Base-by-base conservation (phyloP, 2,329 filamentous ascomycete genomes). In the Diaporthe sp. region DNA sequence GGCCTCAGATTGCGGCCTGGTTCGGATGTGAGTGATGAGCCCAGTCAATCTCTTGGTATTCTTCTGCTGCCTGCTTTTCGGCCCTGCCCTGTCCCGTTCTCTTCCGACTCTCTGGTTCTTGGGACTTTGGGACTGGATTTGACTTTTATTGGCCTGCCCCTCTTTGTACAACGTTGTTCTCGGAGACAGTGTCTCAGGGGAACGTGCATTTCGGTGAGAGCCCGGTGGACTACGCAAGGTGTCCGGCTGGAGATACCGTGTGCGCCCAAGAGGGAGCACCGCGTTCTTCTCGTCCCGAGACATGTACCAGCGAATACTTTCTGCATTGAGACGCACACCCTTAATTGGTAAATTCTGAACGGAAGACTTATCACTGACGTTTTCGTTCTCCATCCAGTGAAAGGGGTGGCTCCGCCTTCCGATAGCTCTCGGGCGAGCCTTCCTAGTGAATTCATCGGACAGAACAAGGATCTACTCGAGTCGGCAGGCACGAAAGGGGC, bases 401-500 rank as follows among this genome's bases (percentile, higher is more conserved):
- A 74, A 50, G 25, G 66, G 4, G 25, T 47, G 42, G 22, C 30
- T 47, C 54, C 50, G 8, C 68, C 50, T 13, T 33, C 70, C 42
- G 28, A 75, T 47, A 45, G 19, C 19, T 64, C 33, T 10, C 47
- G 30, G 25, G n/a, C 35, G 13, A 5, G 10, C 8, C 76, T 77
- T 8, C 82, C 82, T 0, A 79, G 82, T 2, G 80, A 81, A 40
- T 84, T 83, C 58, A 78, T 85, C 8, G 66, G 77, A 1, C 77
- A 80, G 67, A 42, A 83, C 66, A 79, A 71, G 45, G 75, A 80
- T 17, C 8, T 82, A 0, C 85, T 86, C 42, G 45, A 64, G 80
- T 9, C 67, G 73, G 13, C 82, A 78, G 0, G 74, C 71, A 7
- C 40, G 66, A 0, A 82, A 77, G 60, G 84, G 80, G 3, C 33